These are phyloP conservation scores for Daldinia loculata DNA, from an alignment of 495 filamentous ascomycete species.

Conservation along the genomic window DNA sequence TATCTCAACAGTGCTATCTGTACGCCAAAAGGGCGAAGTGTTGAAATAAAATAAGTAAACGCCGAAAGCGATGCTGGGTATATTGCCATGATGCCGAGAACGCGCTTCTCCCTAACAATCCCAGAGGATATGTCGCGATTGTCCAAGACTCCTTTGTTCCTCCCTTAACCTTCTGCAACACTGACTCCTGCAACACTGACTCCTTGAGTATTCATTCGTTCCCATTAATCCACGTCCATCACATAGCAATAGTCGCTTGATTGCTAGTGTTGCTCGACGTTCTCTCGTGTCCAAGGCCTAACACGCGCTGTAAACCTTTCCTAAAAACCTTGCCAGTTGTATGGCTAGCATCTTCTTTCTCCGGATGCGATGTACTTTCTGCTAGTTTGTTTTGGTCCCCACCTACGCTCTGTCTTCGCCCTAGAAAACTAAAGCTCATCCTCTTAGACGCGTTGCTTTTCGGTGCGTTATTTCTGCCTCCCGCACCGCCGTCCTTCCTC, in stretches of 20 bases:
- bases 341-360: slow-evolving; percentile 63
- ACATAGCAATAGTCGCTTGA: slow-evolving; percentile 1
- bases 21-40: slow-evolving; percentile 2
- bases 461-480: slow-evolving; percentile 34
- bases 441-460: slow-evolving; percentile 35
- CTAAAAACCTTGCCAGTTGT: slow-evolving; percentile 49
- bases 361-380: slow-evolving; percentile 28
- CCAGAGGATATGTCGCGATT: not conserved
- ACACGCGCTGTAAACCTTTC: slow-evolving; percentile 53
- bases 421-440: slow-evolving; percentile 49
- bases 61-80: slow-evolving; percentile 30
- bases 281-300: slow-evolving; percentile 49
- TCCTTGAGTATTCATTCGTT: not conserved
- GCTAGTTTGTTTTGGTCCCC: slow-evolving; percentile 29
- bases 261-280: slow-evolving; percentile 17
- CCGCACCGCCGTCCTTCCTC: slow-evolving; percentile 44
- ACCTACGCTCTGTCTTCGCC: slow-evolving; percentile 30
- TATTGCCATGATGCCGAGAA: slow-evolving; percentile 6
- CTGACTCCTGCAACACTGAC: not conserved
- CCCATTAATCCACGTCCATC: not conserved
- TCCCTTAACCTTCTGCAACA: not conserved
- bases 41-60: slow-evolving; percentile 22
- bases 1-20: not conserved
- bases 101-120: not conserved
- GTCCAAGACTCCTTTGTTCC: not conserved